These are phyloP conservation scores for Xylaria palmicola DNA, from an alignment of 495 filamentous ascomycete genomes.

Conservation along the genomic window DNA sequence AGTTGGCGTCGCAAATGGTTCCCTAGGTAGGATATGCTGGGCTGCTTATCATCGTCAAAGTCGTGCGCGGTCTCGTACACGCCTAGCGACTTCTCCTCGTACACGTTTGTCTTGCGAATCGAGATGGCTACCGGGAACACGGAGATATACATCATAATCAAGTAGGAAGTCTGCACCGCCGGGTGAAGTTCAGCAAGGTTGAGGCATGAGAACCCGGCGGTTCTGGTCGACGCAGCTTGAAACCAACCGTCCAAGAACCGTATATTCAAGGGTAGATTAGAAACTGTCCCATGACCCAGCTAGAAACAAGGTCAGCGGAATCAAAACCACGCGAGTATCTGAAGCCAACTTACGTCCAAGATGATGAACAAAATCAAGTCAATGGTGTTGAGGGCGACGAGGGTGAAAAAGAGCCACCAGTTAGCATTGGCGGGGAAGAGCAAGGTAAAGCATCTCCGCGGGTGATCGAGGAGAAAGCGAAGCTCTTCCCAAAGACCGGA, in stretches of 20 bases:
- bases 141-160: conserved; percentile 99
- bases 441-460: conserved; percentile 90
- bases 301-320: conserved; percentile 32
- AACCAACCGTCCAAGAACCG: conserved; percentile 82
- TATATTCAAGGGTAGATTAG: conserved; percentile 61
- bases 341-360: conserved; percentile 65
- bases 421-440: conserved; percentile 88
- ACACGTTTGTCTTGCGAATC: conserved; percentile 90
- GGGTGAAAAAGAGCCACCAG: conserved; percentile 90
- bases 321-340: not conserved
- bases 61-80: conserved; percentile 54
- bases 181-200: conserved; percentile 77
- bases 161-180: conserved; percentile 88
- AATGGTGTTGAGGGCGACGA: conserved; percentile 76
- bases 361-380: conserved; percentile 89
- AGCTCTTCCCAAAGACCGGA: conserved; percentile 82
- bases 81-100: conserved; percentile 91
- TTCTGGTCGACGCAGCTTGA: conserved; percentile 82
- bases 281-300: conserved; percentile 66
- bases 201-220: conserved; percentile 81
- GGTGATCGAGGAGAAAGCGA: conserved; percentile 87
- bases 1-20: conserved; percentile 86
- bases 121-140: conserved; percentile 95
- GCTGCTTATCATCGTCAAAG: conserved; percentile 44
- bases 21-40: conserved; percentile 75